A percentile compares a stretch with the other conserved stretches of the same genome.
phyloP scores from a whole-genome alignment of 805 yeast genomes.

The Wickerhamiella lipophila region DNA sequence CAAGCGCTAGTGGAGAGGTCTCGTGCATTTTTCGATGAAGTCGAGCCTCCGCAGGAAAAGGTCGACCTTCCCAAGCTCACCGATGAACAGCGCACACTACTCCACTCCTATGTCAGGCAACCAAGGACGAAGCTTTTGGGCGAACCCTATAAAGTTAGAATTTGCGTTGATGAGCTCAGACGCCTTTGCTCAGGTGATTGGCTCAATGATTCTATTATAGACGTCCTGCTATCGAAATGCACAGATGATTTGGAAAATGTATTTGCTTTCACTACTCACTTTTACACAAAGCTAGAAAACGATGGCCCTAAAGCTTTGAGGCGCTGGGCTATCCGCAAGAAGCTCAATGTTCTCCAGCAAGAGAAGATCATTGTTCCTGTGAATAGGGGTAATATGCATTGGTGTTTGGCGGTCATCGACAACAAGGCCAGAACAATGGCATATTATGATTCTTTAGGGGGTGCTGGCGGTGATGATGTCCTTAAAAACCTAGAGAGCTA shows the following conservation, averaged over 20 bases:
- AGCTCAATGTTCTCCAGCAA: constrained; percentile 48
- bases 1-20: neutral
- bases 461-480: constrained; percentile 28
- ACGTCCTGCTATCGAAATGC: constrained; percentile 52
- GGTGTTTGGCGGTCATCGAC: constrained; percentile 81
- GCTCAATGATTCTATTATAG: constrained; percentile 88
- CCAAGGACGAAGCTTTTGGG: constrained; percentile 9
- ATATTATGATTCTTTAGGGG: constrained; percentile 67
- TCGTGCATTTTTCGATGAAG: neutral
- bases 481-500: constrained; percentile 45
- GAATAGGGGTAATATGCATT: constrained; percentile 72
- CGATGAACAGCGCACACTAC: neutral
- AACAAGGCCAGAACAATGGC: constrained; percentile 44
- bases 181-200: constrained; percentile 62
- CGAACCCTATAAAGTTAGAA: constrained; percentile 36
- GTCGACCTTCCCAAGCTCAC: neutral
- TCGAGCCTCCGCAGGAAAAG: neutral
- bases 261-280: constrained; percentile 79
- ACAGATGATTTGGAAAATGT: constrained; percentile 20
- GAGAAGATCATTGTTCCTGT: constrained; percentile 70
- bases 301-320: constrained; percentile 74
- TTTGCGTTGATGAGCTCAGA: constrained; percentile 50
- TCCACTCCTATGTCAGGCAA: neutral
- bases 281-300: constrained; percentile 54
- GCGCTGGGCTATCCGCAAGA: constrained; percentile 72